phyloP scores from a whole-genome alignment of 169 alveolate genomes.

The Cryptosporidium felis region DNA sequence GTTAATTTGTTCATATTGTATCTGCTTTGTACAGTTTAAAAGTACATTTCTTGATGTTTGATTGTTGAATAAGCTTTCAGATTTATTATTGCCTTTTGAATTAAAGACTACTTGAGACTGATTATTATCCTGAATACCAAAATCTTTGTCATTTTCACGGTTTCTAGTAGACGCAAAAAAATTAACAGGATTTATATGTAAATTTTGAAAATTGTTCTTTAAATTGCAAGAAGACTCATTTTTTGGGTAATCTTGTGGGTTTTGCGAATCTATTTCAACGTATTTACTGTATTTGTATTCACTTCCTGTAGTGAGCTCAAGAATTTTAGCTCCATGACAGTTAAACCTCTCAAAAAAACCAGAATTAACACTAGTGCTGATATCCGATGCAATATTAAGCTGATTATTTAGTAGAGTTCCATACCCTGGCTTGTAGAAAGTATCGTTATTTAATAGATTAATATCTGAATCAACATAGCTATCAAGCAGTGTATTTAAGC shows the following conservation, averaged over 20 bases:
- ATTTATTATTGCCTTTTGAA: background rate
- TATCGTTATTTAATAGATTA: constrained; percentile 20
- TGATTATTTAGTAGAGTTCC: constrained; percentile 43
- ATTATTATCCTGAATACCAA: background rate
- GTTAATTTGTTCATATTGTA: constrained; percentile 52
- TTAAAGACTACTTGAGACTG: background rate
- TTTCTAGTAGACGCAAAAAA: background rate
- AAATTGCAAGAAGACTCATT: background rate
- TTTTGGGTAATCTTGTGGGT: constrained; percentile 16
- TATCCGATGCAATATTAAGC: constrained; percentile 25
- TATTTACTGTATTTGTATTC: background rate
- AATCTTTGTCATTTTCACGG: background rate
- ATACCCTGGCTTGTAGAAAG: constrained; percentile 39
- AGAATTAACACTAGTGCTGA: background rate
- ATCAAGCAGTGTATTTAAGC: background rate
- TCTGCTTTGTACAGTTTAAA: constrained; percentile 41
- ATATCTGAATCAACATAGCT: constrained; percentile 40
- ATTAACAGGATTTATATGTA: constrained; percentile 24
- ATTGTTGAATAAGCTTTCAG: background rate
- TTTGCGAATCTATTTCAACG: constrained; percentile 1
- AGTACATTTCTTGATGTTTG: background rate
- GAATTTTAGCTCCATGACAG: constrained; percentile 60
- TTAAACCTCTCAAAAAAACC: constrained; percentile 68
- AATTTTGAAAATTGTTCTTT: background rate
- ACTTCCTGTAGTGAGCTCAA: constrained; percentile 39